These are phyloP conservation scores for Cyberlindnera xylosilytica DNA, from an alignment of 805 yeast species.

Conservation along the genomic window DNA sequence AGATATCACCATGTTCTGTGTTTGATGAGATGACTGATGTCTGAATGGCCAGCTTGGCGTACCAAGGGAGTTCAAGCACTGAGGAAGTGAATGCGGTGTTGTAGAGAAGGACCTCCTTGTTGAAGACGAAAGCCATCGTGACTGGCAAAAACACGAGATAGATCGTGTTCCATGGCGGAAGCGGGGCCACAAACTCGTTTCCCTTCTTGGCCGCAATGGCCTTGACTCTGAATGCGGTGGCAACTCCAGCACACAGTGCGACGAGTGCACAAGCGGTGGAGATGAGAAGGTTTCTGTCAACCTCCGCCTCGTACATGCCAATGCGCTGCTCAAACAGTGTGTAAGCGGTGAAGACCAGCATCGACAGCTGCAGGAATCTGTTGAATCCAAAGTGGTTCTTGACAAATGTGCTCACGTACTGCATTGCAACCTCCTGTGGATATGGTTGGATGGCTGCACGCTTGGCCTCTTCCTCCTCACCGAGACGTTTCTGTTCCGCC, in stretches of 20 bases:
- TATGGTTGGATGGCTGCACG: conserved; percentile 4
- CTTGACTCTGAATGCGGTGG: conserved; percentile 18
- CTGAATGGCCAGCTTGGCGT: conserved; percentile 22
- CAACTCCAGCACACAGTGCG: conserved; percentile 23
- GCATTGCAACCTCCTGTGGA: conserved; percentile 24
- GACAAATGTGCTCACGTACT: conserved; percentile 16
- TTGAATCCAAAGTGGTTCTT: conserved; percentile 23
- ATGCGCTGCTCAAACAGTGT: conserved; percentile 21
- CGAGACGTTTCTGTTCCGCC: conserved; percentile 3
- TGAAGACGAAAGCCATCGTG: conserved; percentile 28
- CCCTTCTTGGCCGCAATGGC: neutral
- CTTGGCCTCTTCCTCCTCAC: conserved; percentile 5
- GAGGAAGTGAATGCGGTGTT: conserved; percentile 33
- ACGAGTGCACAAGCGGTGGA: conserved; percentile 24
- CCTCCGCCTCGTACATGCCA: conserved; percentile 9
- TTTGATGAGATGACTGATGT: conserved; percentile 23
- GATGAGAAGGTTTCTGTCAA: conserved; percentile 21
- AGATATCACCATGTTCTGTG: conserved; percentile 17
- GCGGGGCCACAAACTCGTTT: conserved; percentile 2
- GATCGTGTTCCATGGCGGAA: conserved; percentile 33
- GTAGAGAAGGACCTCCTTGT: conserved; percentile 23
- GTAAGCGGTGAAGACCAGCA: conserved; percentile 25
- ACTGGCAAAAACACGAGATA: conserved; percentile 34
- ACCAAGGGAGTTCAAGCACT: conserved; percentile 26
- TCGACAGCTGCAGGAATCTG: conserved; percentile 26